A percentile compares a stretch with the other conserved stretches of the same genome.
Conservation (phyloP, 2,329 filamentous ascomycete genomes). For the Ceratocystis harringtonii region DNA sequence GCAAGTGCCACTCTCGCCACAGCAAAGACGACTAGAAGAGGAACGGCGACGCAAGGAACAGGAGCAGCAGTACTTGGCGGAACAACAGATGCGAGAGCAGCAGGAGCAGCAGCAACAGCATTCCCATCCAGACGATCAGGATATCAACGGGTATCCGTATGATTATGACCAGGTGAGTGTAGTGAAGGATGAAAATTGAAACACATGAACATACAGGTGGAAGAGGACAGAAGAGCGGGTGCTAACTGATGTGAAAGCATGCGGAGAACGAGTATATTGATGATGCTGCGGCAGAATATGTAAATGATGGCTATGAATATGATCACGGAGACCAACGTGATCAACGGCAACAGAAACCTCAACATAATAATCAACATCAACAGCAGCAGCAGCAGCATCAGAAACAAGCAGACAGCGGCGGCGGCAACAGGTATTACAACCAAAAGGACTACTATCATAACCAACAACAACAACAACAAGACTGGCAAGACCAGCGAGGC, state of each 20-base stretch:
- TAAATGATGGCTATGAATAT: constrained; percentile 39
- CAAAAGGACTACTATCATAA: constrained; percentile 11
- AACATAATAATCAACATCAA: neutral
- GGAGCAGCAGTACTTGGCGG: constrained; percentile 34
- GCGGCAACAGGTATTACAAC: neutral
- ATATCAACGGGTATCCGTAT: constrained; percentile 35
- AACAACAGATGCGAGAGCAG: constrained; percentile 32
- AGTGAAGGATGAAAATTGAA: neutral
- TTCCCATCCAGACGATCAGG: constrained; percentile 25
- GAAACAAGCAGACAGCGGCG: neutral
- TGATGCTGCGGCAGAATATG: constrained; percentile 31
- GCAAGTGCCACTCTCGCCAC: constrained; percentile 71
- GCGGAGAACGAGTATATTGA: constrained; percentile 34
- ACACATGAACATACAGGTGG: no score
- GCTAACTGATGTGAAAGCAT: constrained; percentile 22
- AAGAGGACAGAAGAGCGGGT: neutral
- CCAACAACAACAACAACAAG: constrained; percentile 2
- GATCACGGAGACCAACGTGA: constrained; percentile 19
- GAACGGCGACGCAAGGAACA: constrained; percentile 36
- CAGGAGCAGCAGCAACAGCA: constrained; percentile 28
- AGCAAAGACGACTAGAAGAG: constrained; percentile 48
- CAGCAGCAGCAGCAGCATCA: constrained; percentile 1
- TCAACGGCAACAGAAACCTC: constrained; percentile 3
- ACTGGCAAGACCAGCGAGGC: neutral
- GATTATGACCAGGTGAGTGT: constrained; percentile 38